Conservation (phyloP, 139 green algal genomes). For the Micractinium sp. region DNA sequence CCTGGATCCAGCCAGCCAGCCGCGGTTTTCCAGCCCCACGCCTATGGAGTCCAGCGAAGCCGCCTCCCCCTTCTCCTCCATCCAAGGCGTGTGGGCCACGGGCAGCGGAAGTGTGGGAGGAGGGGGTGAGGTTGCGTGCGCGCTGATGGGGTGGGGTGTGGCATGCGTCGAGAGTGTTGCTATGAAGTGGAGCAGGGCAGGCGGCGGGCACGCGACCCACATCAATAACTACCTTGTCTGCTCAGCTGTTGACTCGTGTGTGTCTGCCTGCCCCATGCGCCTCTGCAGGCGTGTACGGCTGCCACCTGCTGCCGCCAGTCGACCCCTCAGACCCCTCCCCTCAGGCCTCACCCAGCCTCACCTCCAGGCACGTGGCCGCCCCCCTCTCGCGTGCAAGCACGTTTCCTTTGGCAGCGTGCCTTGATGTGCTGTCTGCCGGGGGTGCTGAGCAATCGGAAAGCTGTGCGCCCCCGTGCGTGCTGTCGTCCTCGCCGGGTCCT, state of each 20-base stretch:
- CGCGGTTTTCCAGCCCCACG: not conserved
- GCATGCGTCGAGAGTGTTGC: not conserved
- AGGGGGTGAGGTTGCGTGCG: not conserved
- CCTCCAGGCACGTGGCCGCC: not conserved
- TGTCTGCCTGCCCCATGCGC: not conserved
- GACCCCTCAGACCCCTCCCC: not conserved
- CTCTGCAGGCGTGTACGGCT: constrained; percentile 10
- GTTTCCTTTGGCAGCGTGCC: too few species aligned
- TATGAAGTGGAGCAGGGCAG: too few species aligned
- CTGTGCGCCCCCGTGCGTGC: not conserved
- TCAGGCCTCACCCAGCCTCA: not conserved
- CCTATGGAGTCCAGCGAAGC: not conserved
- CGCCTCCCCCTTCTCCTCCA: constrained; percentile 1
- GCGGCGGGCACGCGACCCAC: too few species aligned
- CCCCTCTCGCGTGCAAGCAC: too few species aligned
- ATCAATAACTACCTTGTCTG: too few species aligned
- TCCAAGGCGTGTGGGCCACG: constrained; percentile 8
- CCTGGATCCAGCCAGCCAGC: constrained; percentile 5
- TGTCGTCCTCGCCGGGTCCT: too few species aligned
- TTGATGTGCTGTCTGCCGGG: too few species aligned
- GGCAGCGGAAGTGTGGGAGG: not conserved
- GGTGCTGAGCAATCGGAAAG: not conserved
- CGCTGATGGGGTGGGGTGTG: not conserved
- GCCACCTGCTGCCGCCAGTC: constrained; percentile 26
- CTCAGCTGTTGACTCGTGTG: not conserved